Evolutionary conservation across 75 land plant species (phyloP).

Genomic region (Larix kaempferi): DNA sequence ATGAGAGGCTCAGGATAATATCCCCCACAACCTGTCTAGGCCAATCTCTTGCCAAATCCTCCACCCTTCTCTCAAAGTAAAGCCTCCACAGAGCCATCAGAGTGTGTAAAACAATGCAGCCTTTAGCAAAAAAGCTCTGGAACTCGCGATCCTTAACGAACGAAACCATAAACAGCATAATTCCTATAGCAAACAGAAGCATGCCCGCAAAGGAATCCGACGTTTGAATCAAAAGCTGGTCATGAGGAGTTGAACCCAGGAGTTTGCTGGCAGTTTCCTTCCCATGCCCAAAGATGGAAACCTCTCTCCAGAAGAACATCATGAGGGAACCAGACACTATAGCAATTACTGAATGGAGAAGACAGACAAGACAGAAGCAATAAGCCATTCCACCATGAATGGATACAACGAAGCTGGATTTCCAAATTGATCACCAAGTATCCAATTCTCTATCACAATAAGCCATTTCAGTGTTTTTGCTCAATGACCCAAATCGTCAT

Average conservation of each 20-base stretch:
- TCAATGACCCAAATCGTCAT: too few species aligned
- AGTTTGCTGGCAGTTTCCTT: conserved; percentile 36
- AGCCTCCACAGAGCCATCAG: conserved; percentile 59
- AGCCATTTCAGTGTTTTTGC: too few species aligned
- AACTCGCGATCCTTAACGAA: conserved; percentile 56
- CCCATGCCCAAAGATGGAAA: conserved; percentile 45
- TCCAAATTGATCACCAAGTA: too few species aligned
- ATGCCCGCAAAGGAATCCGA: conserved; percentile 56
- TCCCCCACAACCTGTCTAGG: conserved; percentile 51
- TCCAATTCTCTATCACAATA: too few species aligned
- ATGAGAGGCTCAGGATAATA: conserved; percentile 38
- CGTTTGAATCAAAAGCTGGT: conserved; percentile 48
- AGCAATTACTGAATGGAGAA: conserved; percentile 44
- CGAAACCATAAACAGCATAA: conserved; percentile 61
- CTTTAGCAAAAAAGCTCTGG: conserved; percentile 70
- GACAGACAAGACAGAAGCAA: conserved; percentile 35
- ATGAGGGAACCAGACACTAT: conserved; percentile 40
- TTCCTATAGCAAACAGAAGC: conserved; percentile 44
- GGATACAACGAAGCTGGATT: too few species aligned
- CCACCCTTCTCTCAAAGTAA: conserved; percentile 42
- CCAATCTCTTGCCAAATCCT: conserved; percentile 45
- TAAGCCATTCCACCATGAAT: not conserved
- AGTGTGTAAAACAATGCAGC: conserved; percentile 44
- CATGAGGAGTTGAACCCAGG: conserved; percentile 61
- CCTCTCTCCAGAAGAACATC: conserved; percentile 48